Base-by-base conservation (phyloP, 225 moss, liverwort and hornwort species). In the Straminergon stramineum region DNA sequence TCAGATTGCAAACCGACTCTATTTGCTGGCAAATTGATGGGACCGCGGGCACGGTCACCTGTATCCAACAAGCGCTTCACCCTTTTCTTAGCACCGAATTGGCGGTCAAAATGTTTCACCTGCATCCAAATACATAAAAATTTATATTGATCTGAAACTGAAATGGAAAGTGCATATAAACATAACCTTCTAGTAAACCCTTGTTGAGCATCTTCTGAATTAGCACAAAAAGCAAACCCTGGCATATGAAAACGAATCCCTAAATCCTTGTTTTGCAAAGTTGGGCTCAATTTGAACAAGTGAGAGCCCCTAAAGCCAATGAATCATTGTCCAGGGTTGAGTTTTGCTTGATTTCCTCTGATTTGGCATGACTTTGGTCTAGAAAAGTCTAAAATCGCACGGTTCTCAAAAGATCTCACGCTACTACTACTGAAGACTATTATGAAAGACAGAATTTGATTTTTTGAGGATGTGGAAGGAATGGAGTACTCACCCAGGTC, bases 81-180 rank as follows among this genome's bases (percentile, higher is more conserved):
- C 90, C 88, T 92, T 88, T 93, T 96, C 93, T 95, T 95, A 23
- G 92, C 91, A 86, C 95, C 93, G 87, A 91, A 97, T 86, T 93
- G 96, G 45, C 96, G 96, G 91, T 97, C 96, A 84, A 97, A 97
- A 89, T 97, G 96, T 87, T 97, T 97, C 85, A 97, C 96, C 96
- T 97, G 93, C 89, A 85, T 57, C 30, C 69, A 71, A 57, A 45
- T 79, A 79, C 83, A 80, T 34, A n/a, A 27, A 62, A 70, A 70
- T 62, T 19, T 48, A 39, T 20, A 58, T 58, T 67, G n/a, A 31
- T 84, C 81, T 84, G 65, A 55, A 65, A 66, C 37, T 66, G 70
- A 61, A 67, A 81, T n/a, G 26, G 60, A 11, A 67, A 81, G 37
- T 61, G 67, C 22, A 81, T 31, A 82, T 20, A 58, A 16, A 28